Percentiles rank a stretch among this genome's conserved stretches.
phyloP scores from a whole-genome alignment of 441 rosid species.

The Metrosideros polymorpha region DNA sequence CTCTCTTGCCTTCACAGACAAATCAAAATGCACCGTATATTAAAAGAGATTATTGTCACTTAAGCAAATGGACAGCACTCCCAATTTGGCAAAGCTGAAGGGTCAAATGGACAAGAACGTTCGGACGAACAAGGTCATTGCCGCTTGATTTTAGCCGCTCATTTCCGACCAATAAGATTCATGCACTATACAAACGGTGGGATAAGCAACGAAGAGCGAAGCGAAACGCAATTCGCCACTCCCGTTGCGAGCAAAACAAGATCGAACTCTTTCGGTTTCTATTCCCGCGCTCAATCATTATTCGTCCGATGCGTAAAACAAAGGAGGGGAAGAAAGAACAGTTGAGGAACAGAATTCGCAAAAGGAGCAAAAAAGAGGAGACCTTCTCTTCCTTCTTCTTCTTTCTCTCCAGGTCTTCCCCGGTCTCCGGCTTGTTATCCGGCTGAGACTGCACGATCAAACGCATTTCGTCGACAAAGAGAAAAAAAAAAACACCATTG shows the following conservation, averaged over 20 bases:
- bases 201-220: not conserved
- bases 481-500: not conserved
- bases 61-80: not conserved
- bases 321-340: not conserved
- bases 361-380: not conserved
- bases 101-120: not conserved
- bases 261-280: not conserved
- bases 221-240: not conserved
- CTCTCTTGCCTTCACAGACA: slow-evolving; percentile 47
- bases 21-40: not conserved
- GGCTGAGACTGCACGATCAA: slow-evolving; percentile 26
- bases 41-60: not conserved
- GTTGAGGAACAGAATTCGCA: not conserved
- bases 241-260: not conserved
- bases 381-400: slow-evolving; percentile 95
- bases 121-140: not conserved
- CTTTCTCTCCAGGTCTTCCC: slow-evolving; percentile 77
- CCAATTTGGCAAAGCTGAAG: not conserved
- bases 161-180: not conserved
- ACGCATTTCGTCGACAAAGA: not conserved
- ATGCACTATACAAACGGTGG: not conserved
- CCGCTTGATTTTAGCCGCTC: not conserved
- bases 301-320: not conserved
- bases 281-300: not conserved
- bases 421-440: slow-evolving; percentile 33